phyloP scores from a whole-genome alignment of 179 eudicot species.

The Corrigiola litoralis region DNA sequence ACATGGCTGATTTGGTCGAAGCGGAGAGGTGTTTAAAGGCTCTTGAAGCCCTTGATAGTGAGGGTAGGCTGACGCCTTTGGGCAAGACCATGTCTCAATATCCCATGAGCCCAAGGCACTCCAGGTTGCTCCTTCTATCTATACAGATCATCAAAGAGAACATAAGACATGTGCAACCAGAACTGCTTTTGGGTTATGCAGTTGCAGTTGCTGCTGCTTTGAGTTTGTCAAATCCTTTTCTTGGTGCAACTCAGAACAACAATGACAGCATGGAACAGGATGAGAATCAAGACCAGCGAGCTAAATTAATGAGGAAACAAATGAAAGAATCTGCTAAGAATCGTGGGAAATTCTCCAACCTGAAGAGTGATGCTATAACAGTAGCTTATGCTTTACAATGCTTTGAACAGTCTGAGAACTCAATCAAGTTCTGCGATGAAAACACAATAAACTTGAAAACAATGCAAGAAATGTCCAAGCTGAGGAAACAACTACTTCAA shows the following conservation, averaged over 20 bases:
- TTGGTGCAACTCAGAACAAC: constrained; percentile 42
- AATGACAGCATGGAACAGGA: constrained; percentile 21
- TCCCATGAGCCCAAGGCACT: constrained; percentile 89
- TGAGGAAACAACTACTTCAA: constrained; percentile 76
- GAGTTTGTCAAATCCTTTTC: constrained; percentile 75
- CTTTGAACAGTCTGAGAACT: constrained; percentile 56
- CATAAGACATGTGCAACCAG: constrained; percentile 34
- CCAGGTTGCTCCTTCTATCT: constrained; percentile 79
- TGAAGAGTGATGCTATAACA: constrained; percentile 83
- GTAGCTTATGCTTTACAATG: constrained; percentile 78
- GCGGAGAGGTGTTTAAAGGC: constrained; percentile 72
- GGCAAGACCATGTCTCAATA: constrained; percentile 85
- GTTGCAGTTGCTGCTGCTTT: constrained; percentile 85
- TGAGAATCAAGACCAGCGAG: constrained; percentile 25
- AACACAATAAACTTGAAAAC: constrained; percentile 56
- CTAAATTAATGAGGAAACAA: constrained; percentile 40
- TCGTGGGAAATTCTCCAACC: constrained; percentile 66
- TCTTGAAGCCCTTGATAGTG: constrained; percentile 77
- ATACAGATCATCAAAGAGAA: constrained; percentile 45
- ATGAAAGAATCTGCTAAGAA: constrained; percentile 49
- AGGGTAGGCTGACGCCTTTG: constrained; percentile 66
- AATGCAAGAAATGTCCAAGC: constrained; percentile 88
- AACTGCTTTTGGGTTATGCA: constrained; percentile 69
- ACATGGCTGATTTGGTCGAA: constrained; percentile 46
- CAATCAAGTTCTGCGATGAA: constrained; percentile 49